Base-by-base conservation (phyloP, 371 early-diverging fungal species). In the Paraphysoderma sedebokerense region DNA sequence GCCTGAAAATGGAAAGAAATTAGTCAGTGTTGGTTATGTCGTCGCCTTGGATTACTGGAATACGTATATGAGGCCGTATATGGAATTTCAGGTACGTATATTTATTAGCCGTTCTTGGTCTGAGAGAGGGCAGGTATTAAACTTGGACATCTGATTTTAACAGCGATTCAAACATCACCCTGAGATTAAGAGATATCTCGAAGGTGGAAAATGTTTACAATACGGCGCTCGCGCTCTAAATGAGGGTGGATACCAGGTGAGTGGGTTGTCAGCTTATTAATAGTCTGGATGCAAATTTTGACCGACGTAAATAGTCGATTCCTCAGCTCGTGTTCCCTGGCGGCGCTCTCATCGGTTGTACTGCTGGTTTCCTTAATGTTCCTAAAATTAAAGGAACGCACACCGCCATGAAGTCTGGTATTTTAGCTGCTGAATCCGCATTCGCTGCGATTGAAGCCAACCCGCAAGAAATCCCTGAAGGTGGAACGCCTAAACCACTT, bases 341-440 rank as follows among this genome's bases (percentile, higher is more conserved):
- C 53, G 96, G 91, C 28, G 93, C 95, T 19, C 67, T 97, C 52
- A 82, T 97, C 53, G 98, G 98, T 24, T 89, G 89, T 61, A 78
- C 93, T 0, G 98, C 98, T 40, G 96, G 98, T 3, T 91, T 93
- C 66, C 51, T 97, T 57, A 97, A 97, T 63, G 79, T 97, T 38
- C 87, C 95, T 49, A 97, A 97, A 68, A 92, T 97, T 59, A 97
- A 97, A 70, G 98, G 98, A 30, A 97, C 95, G 1, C 98, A 97
- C 67, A 91, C 87, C 24, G 93, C 98, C 47, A 96, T 97, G 93
- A 89, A 89, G 61, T 85, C 85, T 20, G 96, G 96, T 46, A 88
- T 87, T 69, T 54, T 86, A 28, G 85, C 84, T 26, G 87, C 85
- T 32, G 98, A 97, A 55, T 72, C 89, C 23, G 74, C 81, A 9